Evolutionary conservation across 495 filamentous ascomycete genomes (phyloP), one percentile per base, ranked within the genome.

Genomic region (Aspergillus coremiiformis): DNA sequence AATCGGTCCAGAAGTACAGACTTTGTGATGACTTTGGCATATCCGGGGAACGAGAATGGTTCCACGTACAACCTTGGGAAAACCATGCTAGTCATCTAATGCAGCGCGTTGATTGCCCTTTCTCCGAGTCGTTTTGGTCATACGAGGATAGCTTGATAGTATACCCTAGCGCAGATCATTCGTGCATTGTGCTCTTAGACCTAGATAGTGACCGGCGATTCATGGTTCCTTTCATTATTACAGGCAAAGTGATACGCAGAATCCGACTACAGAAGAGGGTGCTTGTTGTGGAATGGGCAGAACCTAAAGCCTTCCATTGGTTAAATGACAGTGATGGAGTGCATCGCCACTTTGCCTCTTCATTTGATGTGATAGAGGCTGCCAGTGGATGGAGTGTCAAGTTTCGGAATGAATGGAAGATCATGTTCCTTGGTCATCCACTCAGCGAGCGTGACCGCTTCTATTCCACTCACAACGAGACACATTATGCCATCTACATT

Each of bases 371-470:
- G 17, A 55, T 22, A 4, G 35, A 47, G 10, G 48, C 30, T 0
- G 33, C 57, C 9, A 64, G 52, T 24, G 65, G 64, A n/a, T 83
- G 76, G 76, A 58, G 59, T 11, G 64, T 83, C 42, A 55, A 55
- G 1, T 76, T 77, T 22, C 80, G 83, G n/a, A 84, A 81, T 52
- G 83, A 87, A 58, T 87, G 80, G 79, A 83, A 84, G 57, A 78
- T 86, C 9, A 78, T 83, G 66, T 80, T 79, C 47, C 67, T 80
- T 4, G 83, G 81, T 5, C 74, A 85, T 23, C 79, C 82, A 4
- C 56, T 85, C 8, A 81, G 78, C 59, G 70, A 73, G 17, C 63
- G 71, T 39, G 80, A 85, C 53, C 77, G 82, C 5, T 86, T 85
- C 70, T 84, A 79, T 66, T 84, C 82, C 0, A 61, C 77, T 1